Percentiles rank a stretch among this genome's conserved stretches.
Conservation (phyloP, 2,329 filamentous ascomycete genomes). For the Sclerotinia nivalis region DNA sequence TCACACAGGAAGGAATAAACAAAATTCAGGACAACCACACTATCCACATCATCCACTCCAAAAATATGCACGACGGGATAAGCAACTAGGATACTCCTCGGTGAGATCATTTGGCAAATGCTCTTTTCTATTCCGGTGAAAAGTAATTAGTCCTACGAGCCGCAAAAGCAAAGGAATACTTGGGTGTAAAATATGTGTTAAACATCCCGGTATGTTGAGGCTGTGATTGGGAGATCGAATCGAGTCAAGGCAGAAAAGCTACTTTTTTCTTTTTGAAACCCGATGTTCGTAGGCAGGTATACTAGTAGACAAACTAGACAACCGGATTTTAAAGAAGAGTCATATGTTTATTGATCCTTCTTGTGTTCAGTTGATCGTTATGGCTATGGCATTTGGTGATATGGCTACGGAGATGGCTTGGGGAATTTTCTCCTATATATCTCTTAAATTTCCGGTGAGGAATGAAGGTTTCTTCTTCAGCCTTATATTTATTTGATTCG, state of each 20-base stretch:
- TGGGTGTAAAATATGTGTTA: neutral
- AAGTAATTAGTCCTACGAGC: neutral
- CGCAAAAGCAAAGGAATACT: neutral
- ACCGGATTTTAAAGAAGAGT: constrained; percentile 12
- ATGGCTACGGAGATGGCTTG: constrained; percentile 4
- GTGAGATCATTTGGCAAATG: constrained; percentile 18
- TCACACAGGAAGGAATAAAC: neutral
- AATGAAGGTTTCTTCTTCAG: constrained; percentile 19
- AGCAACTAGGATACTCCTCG: constrained; percentile 9
- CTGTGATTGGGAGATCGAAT: constrained; percentile 15
- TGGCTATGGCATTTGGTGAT: neutral
- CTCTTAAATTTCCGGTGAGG: neutral
- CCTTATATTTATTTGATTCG: constrained; percentile 19
- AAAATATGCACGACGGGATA: constrained; percentile 17
- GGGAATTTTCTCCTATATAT: constrained; percentile 13
- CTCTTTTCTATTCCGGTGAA: neutral
- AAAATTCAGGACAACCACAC: neutral
- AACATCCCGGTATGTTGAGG: neutral
- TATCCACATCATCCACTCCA: neutral
- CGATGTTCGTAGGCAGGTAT: neutral
- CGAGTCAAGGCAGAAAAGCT: constrained; percentile 17
- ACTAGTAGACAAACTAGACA: neutral
- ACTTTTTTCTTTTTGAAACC: neutral
- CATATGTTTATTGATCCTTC: constrained; percentile 26
- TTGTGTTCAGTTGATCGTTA: constrained; percentile 2